These are phyloP conservation scores for Fabrea salina DNA, from an alignment of 169 alveolate species.

Conservation along the genomic window DNA sequence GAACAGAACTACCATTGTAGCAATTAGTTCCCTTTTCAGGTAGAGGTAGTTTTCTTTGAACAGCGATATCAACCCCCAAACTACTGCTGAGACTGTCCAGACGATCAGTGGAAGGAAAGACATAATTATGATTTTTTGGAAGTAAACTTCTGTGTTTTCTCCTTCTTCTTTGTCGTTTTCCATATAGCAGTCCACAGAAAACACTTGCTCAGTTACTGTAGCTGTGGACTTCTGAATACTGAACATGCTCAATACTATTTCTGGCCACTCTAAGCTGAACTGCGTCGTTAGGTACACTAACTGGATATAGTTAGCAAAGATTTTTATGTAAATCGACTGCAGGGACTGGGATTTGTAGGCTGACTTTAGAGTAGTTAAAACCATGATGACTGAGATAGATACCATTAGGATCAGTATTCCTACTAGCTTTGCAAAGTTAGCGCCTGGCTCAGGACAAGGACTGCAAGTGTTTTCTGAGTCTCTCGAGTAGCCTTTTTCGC, in stretches of 20 bases:
- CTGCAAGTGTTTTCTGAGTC: not conserved
- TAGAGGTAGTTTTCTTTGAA: not conserved
- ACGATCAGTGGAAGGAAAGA: not conserved
- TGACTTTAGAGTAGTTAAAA: slow-evolving; percentile 5
- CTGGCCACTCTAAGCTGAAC: slow-evolving; percentile 20
- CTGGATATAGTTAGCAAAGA: slow-evolving; percentile 21
- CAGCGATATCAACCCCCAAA: not conserved
- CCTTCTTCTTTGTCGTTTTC: not conserved
- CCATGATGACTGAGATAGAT: not conserved
- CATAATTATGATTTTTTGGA: not conserved
- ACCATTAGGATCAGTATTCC: not conserved
- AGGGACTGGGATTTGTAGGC: not conserved
- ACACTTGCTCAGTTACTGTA: not conserved
- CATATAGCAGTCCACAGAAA: slow-evolving; percentile 26
- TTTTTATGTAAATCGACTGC: slow-evolving; percentile 20
- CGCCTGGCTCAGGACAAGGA: not conserved
- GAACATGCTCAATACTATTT: not conserved
- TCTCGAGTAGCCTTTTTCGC: slow-evolving; percentile 4
- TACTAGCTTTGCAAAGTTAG: not conserved
- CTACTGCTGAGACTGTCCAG: not conserved
- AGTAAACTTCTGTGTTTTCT: not conserved
- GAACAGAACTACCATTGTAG: slow-evolving; percentile 22
- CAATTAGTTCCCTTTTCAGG: not conserved
- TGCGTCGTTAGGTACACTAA: not conserved
- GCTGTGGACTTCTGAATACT: not conserved